Percentiles rank a stretch among this genome's conserved stretches.
phyloP scores from a whole-genome alignment of 176 grass and related monocot genomes.

The bread wheat (Triticum aestivum) region DNA sequence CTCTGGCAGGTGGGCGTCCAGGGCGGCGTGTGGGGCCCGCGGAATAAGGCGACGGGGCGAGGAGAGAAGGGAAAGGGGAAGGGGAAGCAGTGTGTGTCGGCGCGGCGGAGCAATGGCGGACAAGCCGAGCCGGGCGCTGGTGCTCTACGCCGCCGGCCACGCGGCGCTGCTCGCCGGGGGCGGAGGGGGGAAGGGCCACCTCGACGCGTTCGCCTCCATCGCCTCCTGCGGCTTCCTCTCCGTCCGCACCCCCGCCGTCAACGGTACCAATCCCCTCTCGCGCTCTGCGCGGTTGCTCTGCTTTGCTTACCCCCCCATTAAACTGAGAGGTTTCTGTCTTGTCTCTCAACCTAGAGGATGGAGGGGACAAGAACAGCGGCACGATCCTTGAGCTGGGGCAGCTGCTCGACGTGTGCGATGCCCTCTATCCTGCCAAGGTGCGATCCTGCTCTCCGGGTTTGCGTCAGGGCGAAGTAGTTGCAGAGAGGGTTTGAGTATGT shows the following conservation, averaged over 20 bases:
- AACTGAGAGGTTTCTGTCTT: background rate
- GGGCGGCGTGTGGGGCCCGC: background rate
- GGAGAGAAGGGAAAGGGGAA: background rate
- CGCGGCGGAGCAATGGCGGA: slow-evolving; percentile 65
- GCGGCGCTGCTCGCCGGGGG: slow-evolving; percentile 38
- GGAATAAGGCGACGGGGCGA: background rate
- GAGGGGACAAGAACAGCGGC: slow-evolving; percentile 35
- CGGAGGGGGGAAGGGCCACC: slow-evolving; percentile 32
- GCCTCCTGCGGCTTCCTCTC: slow-evolving; percentile 83
- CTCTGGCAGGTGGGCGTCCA: slow-evolving; percentile 6
- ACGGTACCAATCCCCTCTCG: slow-evolving; percentile 25
- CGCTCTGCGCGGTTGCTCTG: background rate
- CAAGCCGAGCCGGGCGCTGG: slow-evolving; percentile 84
- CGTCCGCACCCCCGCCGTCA: slow-evolving; percentile 49
- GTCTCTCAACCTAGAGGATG: slow-evolving; percentile 19
- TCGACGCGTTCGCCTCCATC: slow-evolving; percentile 66
- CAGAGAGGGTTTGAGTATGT: background rate
- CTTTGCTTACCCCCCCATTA: background rate
- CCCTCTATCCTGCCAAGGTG: slow-evolving; percentile 57
- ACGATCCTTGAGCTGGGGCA: slow-evolving; percentile 75
- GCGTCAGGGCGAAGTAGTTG: background rate
- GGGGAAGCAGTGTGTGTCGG: background rate
- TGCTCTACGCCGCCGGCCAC: slow-evolving; percentile 83
- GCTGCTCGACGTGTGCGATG: slow-evolving; percentile 71
- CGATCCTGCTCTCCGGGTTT: slow-evolving; percentile 20